phyloP scores from a whole-genome alignment of 2,329 filamentous ascomycete genomes.

The Diplodia scrobiculata region DNA sequence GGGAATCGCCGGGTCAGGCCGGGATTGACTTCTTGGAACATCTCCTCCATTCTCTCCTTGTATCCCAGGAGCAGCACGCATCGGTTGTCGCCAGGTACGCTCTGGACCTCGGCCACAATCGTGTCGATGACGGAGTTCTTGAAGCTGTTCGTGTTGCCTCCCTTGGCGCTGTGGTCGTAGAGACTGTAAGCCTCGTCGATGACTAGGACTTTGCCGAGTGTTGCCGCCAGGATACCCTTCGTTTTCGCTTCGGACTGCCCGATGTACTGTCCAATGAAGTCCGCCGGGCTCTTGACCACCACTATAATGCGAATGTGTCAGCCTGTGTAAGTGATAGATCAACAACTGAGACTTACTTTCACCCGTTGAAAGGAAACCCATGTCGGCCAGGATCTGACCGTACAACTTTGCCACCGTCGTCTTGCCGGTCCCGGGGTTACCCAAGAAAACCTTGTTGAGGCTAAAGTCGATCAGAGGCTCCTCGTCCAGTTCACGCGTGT shows the following conservation, averaged over 20 bases:
- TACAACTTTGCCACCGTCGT: slow-evolving; percentile 75
- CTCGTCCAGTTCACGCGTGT: slow-evolving; percentile 65
- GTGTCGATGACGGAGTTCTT: slow-evolving; percentile 71
- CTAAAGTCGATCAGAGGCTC: slow-evolving; percentile 61
- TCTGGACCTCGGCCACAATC: slow-evolving; percentile 73
- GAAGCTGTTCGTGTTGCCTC: slow-evolving; percentile 48
- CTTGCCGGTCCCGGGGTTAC: slow-evolving; percentile 74
- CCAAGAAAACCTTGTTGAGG: slow-evolving; percentile 70
- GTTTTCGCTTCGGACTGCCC: slow-evolving; percentile 72
- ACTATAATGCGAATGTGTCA: slow-evolving; percentile 48
- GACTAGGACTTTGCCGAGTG: slow-evolving; percentile 72
- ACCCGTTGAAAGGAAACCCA: slow-evolving; percentile 68
- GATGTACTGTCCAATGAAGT: slow-evolving; percentile 66
- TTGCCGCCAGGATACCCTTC: slow-evolving; percentile 68
- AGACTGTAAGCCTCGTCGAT: slow-evolving; percentile 80
- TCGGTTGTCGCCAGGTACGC: slow-evolving; percentile 68
- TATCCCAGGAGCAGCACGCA: slow-evolving; percentile 74
- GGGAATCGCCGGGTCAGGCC: slow-evolving; percentile 69
- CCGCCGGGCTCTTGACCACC: slow-evolving; percentile 69
- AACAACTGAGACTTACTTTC: slow-evolving; percentile 57
- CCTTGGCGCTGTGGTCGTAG: slow-evolving; percentile 36
- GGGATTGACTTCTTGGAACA: slow-evolving; percentile 75
- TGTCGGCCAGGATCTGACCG: slow-evolving; percentile 65
- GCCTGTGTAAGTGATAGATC: neutral
- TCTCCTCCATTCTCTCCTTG: slow-evolving; percentile 66